Conservation (phyloP, 2,329 filamentous ascomycete genomes). For the Diaporthe sp. region DNA sequence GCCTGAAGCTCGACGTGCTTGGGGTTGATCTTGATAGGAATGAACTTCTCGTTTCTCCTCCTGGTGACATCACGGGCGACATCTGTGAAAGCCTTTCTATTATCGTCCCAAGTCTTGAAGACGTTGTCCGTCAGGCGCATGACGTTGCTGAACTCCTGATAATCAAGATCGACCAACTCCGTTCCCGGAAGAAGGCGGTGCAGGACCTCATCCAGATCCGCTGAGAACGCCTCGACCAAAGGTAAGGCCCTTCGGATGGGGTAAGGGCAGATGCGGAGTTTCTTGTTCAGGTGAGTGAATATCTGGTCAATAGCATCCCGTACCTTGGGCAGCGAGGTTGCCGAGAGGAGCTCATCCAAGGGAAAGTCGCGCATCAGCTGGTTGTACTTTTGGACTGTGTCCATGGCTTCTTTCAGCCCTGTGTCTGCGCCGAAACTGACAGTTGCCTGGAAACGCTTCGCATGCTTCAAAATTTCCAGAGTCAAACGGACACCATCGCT, state of each 20-base stretch:
- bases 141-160: constrained; percentile 87
- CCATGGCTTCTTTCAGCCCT: constrained; percentile 93
- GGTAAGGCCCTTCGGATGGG: constrained; percentile 91
- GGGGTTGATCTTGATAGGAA: constrained; percentile 94
- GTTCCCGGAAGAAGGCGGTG: constrained; percentile 89
- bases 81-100: constrained; percentile 97
- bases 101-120: constrained; percentile 94
- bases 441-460: constrained; percentile 97
- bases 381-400: constrained; percentile 98
- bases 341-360: constrained; percentile 92
- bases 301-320: constrained; percentile 91
- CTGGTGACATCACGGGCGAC: constrained; percentile 95
- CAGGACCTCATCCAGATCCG: constrained; percentile 88
- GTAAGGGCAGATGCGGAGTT: constrained; percentile 95
- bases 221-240: constrained; percentile 97
- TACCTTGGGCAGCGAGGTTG: constrained; percentile 88
- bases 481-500: constrained; percentile 93
- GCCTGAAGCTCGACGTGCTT: constrained; percentile 92
- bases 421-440: constrained; percentile 98
- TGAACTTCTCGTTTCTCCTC: constrained; percentile 96
- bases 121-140: constrained; percentile 89
- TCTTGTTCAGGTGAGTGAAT: constrained; percentile 97
- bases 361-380: constrained; percentile 99
- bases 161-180: constrained; percentile 91
- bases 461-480: constrained; percentile 94